These are phyloP conservation scores for Salix caprea DNA, from an alignment of 345 rosid species.

Conservation along the genomic window DNA sequence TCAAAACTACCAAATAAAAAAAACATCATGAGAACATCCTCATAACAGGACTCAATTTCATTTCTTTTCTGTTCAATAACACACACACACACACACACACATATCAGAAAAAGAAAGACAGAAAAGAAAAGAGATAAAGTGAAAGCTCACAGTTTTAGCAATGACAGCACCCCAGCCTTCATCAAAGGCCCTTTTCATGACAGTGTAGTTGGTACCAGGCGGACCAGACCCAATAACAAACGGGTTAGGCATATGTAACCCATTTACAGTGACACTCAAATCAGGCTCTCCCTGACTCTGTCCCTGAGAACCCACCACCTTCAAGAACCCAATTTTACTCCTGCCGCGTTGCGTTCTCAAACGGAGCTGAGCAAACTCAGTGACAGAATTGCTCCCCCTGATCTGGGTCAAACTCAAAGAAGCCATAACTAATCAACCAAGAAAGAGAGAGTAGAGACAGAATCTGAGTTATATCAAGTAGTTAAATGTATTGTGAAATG, in stretches of 20 bases:
- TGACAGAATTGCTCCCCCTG: slow-evolving; percentile 27
- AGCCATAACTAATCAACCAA: slow-evolving; percentile 36
- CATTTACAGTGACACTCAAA: slow-evolving; percentile 82
- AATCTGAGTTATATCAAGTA: too few relatives aligned
- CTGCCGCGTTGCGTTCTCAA: slow-evolving; percentile 22
- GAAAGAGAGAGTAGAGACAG: neutral
- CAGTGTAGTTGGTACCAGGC: slow-evolving; percentile 94
- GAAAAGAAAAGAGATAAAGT: neutral
- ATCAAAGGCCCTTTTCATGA: slow-evolving; percentile 93
- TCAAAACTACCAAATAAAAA: neutral
- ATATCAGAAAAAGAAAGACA: too few relatives aligned
- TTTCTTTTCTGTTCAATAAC: neutral
- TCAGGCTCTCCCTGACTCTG: slow-evolving; percentile 58
- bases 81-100: neutral
- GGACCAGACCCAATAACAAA: slow-evolving; percentile 98
- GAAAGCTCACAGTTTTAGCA: slow-evolving; percentile 81
- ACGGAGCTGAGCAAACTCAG: slow-evolving; percentile 28
- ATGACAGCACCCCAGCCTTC: slow-evolving; percentile 99
- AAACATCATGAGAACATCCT: neutral
- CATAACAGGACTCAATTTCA: neutral
- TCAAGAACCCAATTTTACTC: slow-evolving; percentile 44
- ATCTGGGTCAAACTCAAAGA: slow-evolving; percentile 50
- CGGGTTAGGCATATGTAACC: slow-evolving; percentile 82
- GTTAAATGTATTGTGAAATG: neutral
- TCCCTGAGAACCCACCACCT: slow-evolving; percentile 31